Evolutionary conservation across 208 protist genomes (phyloP), one percentile per base, ranked within the genome.

Genomic region (Leishmania mexicana): DNA sequence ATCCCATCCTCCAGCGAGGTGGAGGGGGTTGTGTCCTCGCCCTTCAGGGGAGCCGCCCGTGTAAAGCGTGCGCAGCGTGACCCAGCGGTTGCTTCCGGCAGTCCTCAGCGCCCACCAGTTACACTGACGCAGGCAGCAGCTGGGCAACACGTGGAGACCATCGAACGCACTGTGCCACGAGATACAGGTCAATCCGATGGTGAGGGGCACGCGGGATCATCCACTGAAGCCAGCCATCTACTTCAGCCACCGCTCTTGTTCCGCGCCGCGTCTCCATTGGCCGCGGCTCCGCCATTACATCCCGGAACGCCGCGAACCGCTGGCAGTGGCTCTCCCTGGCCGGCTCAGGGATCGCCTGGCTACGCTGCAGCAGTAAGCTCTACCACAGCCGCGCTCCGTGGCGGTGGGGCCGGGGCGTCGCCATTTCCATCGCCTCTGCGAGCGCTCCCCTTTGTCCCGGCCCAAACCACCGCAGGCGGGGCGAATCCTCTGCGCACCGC

Each of bases 81-180:
- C 19, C 19, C 35, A 15, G 35, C 17, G 6, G 31, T 19, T 38
- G 2, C 73, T 17, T 28, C 40, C 8, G 21, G 11, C 13, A 76
- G 73, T 47, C 73, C 35, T 47, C 73, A 35, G 53, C 51, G 47
- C 21, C 73, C 35, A n/a, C 19, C 73, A 64, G 51, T 51, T 21
- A 42, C 31, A 19, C 53, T 51, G 19, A 76, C 49, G 51, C 53
- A 60, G 28, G n/a, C 67, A 2, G 54, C 53, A 28, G 42, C 62
- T n/a, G 51, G 49, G 47, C 78, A 53, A 58, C 79, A 80, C 45
- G 68, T 81, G 0, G 83, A 87, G 75, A 79, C 62, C 2, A 87
- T 87, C 42, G 79, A 87, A 49, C 83, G 79, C 67, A 87, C 75
- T 47, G 57, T 45, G 15, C 57, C 21, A 17, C 79, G 70, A 10